These are phyloP conservation scores for Polytrichum commune DNA, from an alignment of 225 moss, liverwort and hornwort species.

Conservation along the genomic window DNA sequence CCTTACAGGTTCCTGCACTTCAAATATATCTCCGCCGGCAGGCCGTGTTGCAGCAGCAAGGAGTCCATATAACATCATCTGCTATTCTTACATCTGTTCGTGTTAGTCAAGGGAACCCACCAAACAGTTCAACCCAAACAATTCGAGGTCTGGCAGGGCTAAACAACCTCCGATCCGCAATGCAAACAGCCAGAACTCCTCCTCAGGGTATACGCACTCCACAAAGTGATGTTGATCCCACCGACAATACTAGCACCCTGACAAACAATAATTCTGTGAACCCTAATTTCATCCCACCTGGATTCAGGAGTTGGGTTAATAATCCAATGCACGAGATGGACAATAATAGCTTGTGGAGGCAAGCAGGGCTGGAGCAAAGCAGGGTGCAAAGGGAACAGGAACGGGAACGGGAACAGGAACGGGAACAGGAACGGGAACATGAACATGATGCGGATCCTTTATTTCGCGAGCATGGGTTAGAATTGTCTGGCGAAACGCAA, in stretches of 20 bases:
- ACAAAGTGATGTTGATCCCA: background rate
- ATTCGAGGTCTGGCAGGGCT: slow-evolving; percentile 22
- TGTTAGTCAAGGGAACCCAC: slow-evolving; percentile 35
- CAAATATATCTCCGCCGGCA: slow-evolving; percentile 48
- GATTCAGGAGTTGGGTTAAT: slow-evolving; percentile 35
- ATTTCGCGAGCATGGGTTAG: slow-evolving; percentile 11
- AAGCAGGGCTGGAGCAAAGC: slow-evolving; percentile 14
- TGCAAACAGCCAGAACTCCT: slow-evolving; percentile 14
- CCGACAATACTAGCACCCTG: background rate
- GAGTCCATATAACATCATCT: slow-evolving; percentile 56
- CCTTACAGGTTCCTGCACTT: slow-evolving; percentile 57
- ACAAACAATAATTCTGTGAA: slow-evolving; percentile 3
- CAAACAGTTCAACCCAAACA: slow-evolving; percentile 13
- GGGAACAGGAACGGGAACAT: slow-evolving; percentile 5
- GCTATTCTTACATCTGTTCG: slow-evolving; percentile 52
- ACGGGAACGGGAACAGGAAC: slow-evolving; percentile 9
- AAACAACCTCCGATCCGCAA: slow-evolving; percentile 6
- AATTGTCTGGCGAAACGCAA: slow-evolving; percentile 24
- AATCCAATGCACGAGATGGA: slow-evolving; percentile 33
- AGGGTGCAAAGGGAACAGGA: slow-evolving; percentile 15
- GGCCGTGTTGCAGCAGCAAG: slow-evolving; percentile 56
- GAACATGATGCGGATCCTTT: slow-evolving; percentile 15
- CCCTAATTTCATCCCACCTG: slow-evolving; percentile 5
- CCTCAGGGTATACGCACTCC: slow-evolving; percentile 5
- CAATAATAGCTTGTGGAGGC: slow-evolving; percentile 39